Evolutionary conservation across 768 basidiomycete genomes (phyloP), one percentile per base, ranked within the genome.

Genomic region (Lyophyllum atratum): DNA sequence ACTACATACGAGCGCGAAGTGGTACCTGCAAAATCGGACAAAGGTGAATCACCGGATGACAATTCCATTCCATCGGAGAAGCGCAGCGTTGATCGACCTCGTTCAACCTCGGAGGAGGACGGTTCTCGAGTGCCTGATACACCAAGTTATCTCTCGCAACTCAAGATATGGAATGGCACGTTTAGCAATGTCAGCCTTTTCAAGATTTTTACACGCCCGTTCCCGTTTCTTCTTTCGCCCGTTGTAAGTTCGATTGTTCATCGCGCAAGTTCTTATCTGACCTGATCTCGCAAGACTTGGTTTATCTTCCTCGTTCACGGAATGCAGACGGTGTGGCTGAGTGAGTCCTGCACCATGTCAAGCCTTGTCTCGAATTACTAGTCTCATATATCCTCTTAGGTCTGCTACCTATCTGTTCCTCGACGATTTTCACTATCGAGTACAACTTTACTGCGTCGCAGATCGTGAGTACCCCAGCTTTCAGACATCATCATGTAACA

Each of bases 271-370:
- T 15, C 14, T 22, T 42, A n/a, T 21, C n/a, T 24, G 28, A 44
- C 40, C 31, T 28, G 4, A 11, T 34, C 31, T 29, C 12, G 22
- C 6, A 45, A 71, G 75, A 72, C 74, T 5, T 72, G 67, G 64
- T 76, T 74, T 59, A 64, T 79, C 11, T 75, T 78, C 60, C 55
- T 75, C 19, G 64, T 66, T 1, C 73, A 74, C 59, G 75, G 74
- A 14, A 72, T 78, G 74, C 75, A 77, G 56, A 77, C 77, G 2
- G 77, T 75, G 3, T 78, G 77, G 77, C 65, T 77, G 33, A 78
- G 76, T 78, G 53, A 17, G 69, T 58, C 39, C 25, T 56, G 29
- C 34, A 15, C 8, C 6, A 15, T 37, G 6, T 15, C 34, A 15
- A 22, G 21, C 40, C 40, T 19, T 22, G 17, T 39, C 15, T 51